Percentiles rank a stretch among this genome's conserved stretches.
Conservation (phyloP, 192 early-diverging fungal species). For the Dissophora globulifera region DNA sequence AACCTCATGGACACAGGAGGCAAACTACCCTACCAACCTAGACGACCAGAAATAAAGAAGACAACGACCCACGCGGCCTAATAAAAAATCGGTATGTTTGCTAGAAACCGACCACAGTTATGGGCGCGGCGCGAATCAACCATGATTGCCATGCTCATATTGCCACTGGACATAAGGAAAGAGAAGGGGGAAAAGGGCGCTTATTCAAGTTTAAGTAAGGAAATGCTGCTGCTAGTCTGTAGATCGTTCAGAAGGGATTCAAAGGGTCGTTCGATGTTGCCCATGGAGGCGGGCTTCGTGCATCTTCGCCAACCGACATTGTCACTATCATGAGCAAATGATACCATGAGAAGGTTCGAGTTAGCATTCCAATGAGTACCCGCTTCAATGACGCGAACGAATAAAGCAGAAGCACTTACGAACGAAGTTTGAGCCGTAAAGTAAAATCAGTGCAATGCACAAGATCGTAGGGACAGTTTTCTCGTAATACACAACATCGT, state of each 20-base stretch:
- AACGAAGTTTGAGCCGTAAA: conserved; percentile 30
- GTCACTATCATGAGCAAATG: conserved; percentile 14
- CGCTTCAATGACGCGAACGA: background rate
- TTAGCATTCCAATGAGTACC: background rate
- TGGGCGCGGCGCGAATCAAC: no score
- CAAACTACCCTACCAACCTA: no score
- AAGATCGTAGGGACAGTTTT: conserved; percentile 18
- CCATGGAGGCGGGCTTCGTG: conserved; percentile 22
- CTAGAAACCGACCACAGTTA: no score
- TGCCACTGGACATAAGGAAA: no score
- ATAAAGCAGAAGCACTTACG: conserved; percentile 24
- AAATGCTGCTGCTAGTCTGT: background rate
- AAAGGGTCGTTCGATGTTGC: background rate
- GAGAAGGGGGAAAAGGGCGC: no score
- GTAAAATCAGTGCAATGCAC: conserved; percentile 8
- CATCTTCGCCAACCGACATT: conserved; percentile 17
- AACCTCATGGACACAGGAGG: no score
- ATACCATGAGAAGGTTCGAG: background rate
- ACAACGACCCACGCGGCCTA: no score
- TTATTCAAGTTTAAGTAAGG: background rate
- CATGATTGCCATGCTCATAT: no score
- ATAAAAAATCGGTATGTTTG: no score
- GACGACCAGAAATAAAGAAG: no score
- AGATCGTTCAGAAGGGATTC: background rate
- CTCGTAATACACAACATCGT: conserved; percentile 25